phyloP scores from a whole-genome alignment of 2,329 filamentous ascomycete genomes.

The Xylariomycetidae sp. region DNA sequence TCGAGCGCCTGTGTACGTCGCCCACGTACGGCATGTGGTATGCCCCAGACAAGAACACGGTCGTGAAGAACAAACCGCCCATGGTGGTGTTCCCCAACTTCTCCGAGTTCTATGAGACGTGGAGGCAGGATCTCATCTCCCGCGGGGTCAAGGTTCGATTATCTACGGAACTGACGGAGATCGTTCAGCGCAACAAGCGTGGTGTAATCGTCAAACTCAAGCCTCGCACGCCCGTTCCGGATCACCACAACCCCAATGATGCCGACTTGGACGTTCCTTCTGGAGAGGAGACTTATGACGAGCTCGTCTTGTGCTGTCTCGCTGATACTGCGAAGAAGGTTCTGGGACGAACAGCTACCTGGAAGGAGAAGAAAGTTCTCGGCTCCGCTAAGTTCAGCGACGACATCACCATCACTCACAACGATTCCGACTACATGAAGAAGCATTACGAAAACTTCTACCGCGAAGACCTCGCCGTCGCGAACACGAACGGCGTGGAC shows the following conservation, averaged over 20 bases:
- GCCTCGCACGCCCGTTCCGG: constrained; percentile 29
- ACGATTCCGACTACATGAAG: constrained; percentile 58
- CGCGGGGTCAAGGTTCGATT: constrained; percentile 46
- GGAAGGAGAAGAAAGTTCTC: constrained; percentile 60
- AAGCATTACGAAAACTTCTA: constrained; percentile 62
- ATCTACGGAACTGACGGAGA: constrained; percentile 44
- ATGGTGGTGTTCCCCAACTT: constrained; percentile 56
- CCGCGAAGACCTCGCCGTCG: constrained; percentile 36
- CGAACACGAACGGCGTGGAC: constrained; percentile 24
- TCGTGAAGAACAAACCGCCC: constrained; percentile 42
- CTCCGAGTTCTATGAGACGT: constrained; percentile 47
- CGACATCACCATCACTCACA: constrained; percentile 66
- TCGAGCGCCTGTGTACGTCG: constrained; percentile 28
- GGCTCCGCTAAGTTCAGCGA: constrained; percentile 65
- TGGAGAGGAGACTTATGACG: constrained; percentile 56
- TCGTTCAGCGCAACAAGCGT: constrained; percentile 40
- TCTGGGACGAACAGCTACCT: constrained; percentile 49
- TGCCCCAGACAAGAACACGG: constrained; percentile 27
- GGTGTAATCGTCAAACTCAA: constrained; percentile 42
- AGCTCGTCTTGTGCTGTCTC: constrained; percentile 59
- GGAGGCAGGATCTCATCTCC: constrained; percentile 41
- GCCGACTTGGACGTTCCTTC: constrained; percentile 27
- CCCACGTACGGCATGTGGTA: constrained; percentile 57
- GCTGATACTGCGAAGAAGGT: constrained; percentile 60
- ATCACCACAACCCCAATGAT: constrained; percentile 25